phyloP scores from a whole-genome alignment of 805 yeast species.

The Schwanniomyces sp. region DNA sequence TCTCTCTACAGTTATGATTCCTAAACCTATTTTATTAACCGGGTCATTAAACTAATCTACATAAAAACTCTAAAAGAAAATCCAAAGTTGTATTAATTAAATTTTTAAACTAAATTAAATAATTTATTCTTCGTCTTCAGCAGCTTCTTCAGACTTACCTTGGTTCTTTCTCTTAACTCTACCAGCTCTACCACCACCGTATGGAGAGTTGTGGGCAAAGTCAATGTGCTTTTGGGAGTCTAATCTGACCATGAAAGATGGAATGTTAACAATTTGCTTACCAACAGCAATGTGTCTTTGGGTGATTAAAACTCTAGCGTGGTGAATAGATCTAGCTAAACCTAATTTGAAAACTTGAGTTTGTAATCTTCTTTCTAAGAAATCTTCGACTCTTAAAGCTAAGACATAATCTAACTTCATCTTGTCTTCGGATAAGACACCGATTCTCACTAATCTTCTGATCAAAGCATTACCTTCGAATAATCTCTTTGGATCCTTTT shows the following conservation, averaged over 20 bases:
- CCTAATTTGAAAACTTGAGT: constrained; percentile 99
- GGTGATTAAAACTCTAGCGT: constrained; percentile 97
- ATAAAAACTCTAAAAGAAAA: background rate
- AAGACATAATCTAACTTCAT: constrained; percentile 99
- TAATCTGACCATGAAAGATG: constrained; percentile 99
- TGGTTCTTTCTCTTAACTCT: constrained; percentile 97
- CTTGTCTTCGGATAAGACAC: constrained; percentile 98
- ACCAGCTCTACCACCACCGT: constrained; percentile 99
- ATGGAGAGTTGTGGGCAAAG: constrained; percentile 98
- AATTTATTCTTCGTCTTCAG: constrained; percentile 74
- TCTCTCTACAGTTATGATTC: background rate
- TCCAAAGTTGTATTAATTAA: background rate
- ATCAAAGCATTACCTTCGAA: constrained; percentile 99
- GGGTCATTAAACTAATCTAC: constrained; percentile 1
- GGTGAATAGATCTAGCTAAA: constrained; percentile 99
- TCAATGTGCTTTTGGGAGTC: constrained; percentile 99
- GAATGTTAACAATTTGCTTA: constrained; percentile 97
- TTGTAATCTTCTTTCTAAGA: constrained; percentile 99
- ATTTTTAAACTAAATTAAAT: constrained; percentile 11
- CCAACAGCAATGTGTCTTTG: constrained; percentile 99
- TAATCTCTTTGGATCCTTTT: constrained; percentile 99
- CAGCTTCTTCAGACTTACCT: constrained; percentile 69
- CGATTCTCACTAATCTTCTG: constrained; percentile 98
- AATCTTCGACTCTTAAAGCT: constrained; percentile 97
- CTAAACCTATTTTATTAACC: background rate